Base-by-base conservation (phyloP, 148 eudicot species). In the Rhododendron henanense region DNA sequence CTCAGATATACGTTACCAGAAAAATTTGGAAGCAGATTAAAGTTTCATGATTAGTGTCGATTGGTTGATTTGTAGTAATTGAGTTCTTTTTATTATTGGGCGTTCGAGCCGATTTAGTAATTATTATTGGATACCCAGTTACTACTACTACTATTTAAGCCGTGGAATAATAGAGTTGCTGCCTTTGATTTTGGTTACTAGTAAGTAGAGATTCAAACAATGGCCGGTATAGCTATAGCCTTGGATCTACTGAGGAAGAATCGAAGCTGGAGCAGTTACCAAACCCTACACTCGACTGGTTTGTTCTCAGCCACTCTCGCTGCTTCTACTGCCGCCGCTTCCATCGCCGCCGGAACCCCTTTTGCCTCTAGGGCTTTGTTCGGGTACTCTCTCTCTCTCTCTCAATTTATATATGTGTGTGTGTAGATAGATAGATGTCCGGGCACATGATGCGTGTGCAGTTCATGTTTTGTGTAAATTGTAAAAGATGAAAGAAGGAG, bases 181-280 rank as follows among this genome's bases (percentile, higher is more conserved):
- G 51, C 16, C 5, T 16, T 41, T 41, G 45, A 41, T 41, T 41
- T 41, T 69, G 75, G 48, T 31, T 59, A 5, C 2, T 33, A 31
- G 15, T 1, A 1, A 41, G 80, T 3, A 1, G 80, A 35, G 61
- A 23, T 84, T 84, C 21, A 39, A 23, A 2, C 77, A 80, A 96
- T 96, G 98, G 88, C 95, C 79, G 95, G 94, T 71, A 91, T 94
- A 57, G 94, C 89, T 83, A 45, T 94, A 85, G n/a, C 91, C 23
- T 82, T 93, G 83, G 98, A 94, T 92, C 92, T 94, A 79, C 44
- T 94, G 59, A 90, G 90, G 87, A 94, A 91, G 87, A 91, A 92
- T 81, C 94, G 92, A 5, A 90, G 85, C 78, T 91, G 91, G 74
- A 83, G 80, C 73, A 25, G 11, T 81, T 41, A 53, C 84, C 87